A percentile compares a stretch with the other conserved stretches of the same genome.
phyloP scores from a whole-genome alignment of 1,139 yeast species.

The Protomyces pachydermus region DNA sequence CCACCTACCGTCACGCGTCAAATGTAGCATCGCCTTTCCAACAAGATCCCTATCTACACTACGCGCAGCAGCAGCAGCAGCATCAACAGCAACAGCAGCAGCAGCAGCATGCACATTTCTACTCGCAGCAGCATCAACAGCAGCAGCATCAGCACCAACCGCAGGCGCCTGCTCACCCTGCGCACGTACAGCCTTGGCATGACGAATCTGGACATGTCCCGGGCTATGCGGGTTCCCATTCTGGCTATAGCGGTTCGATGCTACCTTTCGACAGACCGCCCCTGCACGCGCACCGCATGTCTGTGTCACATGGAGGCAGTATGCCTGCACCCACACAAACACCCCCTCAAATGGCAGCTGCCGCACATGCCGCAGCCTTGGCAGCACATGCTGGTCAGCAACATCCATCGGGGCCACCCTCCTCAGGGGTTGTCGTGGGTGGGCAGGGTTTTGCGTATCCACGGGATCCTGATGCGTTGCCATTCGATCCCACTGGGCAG shows the following conservation, averaged over 20 bases:
- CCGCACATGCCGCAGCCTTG: neutral
- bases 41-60: neutral
- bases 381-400: neutral
- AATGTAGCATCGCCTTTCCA: neutral
- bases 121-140: neutral
- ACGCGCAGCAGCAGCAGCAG: neutral
- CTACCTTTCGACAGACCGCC: neutral
- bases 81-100: neutral
- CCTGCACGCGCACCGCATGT: neutral
- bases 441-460: neutral
- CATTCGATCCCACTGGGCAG: conserved; percentile 50
- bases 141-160: neutral
- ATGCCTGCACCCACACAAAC: neutral
- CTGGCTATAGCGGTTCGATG: neutral
- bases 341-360: conserved; percentile 2
- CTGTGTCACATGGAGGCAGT: neutral
- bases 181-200: neutral
- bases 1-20: neutral
- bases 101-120: neutral
- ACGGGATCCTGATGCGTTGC: neutral
- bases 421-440: neutral
- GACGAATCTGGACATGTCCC: neutral
- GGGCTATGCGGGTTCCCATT: neutral
- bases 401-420: neutral
- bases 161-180: neutral